Conservation (phyloP, 1,284 basidiomycete genomes). For the Heterobasidion occidentale region DNA sequence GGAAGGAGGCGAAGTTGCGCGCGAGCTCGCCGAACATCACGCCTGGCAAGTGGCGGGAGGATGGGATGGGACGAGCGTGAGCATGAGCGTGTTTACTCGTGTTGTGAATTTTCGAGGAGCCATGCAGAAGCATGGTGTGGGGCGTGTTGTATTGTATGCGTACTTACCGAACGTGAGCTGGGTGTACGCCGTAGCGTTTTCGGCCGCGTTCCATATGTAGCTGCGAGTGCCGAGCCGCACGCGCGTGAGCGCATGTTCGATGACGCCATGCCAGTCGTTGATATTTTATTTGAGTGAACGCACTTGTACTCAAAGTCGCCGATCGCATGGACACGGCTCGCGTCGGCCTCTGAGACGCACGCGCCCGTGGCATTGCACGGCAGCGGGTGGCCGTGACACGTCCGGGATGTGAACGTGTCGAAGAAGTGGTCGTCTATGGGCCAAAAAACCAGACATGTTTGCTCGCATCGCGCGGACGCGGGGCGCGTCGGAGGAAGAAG, state of each 20-base stretch:
- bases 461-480: too few relatives aligned
- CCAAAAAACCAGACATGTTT: background rate
- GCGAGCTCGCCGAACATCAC: slow-evolving; percentile 26
- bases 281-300: slow-evolving; percentile 6
- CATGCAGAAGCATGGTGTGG: too few relatives aligned
- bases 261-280: background rate
- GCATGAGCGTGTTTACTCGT: too few relatives aligned
- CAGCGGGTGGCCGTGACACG: slow-evolving; percentile 38
- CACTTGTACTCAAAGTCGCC: slow-evolving; percentile 47
- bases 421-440: slow-evolving; percentile 32
- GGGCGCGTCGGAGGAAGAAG: background rate
- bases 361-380: slow-evolving; percentile 35
- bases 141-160: background rate
- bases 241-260: background rate
- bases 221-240: slow-evolving; percentile 17
- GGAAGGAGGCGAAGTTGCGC: slow-evolving; percentile 24
- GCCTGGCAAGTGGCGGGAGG: slow-evolving; percentile 12
- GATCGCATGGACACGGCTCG: slow-evolving; percentile 31
- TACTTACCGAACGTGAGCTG: slow-evolving; percentile 38
- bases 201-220: slow-evolving; percentile 43
- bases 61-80: too few relatives aligned
- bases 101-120: too few relatives aligned
- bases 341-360: slow-evolving; percentile 38
- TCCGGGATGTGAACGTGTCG: slow-evolving; percentile 42
- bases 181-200: slow-evolving; percentile 36